Conservation (phyloP, 345 rosid genomes). For the Salix purpurea region DNA sequence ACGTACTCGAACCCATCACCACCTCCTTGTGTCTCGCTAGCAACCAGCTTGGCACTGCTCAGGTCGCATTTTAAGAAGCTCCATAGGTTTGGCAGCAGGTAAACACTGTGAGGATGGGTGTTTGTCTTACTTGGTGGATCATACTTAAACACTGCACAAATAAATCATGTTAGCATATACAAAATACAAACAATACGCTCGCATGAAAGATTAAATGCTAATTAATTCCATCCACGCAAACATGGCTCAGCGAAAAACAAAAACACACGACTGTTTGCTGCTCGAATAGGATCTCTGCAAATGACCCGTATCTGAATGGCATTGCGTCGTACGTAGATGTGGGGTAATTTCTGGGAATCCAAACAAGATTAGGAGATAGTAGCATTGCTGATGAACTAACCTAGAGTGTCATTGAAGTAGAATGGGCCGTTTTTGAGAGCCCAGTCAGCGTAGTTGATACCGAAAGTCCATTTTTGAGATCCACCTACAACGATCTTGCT, state of each 20-base stretch:
- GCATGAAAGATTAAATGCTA: neutral
- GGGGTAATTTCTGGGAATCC: too few relatives aligned
- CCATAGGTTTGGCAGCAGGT: conserved; percentile 41
- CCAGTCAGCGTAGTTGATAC: conserved; percentile 59
- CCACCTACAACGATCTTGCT: conserved; percentile 60
- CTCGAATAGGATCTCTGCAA: too few relatives aligned
- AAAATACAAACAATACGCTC: neutral
- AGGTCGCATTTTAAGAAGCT: conserved; percentile 54
- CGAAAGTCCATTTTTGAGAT: conserved; percentile 57
- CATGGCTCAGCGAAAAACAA: neutral
- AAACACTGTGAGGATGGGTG: conserved; percentile 57
- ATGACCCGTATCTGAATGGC: too few relatives aligned
- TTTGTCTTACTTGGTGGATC: conserved; percentile 45
- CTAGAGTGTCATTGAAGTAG: conserved; percentile 58
- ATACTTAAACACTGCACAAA: conserved; percentile 65
- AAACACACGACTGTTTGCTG: neutral
- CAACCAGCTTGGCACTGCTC: conserved; percentile 46
- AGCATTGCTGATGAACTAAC: conserved; percentile 20
- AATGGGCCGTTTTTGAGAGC: conserved; percentile 54
- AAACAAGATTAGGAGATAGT: too few relatives aligned
- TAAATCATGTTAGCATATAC: neutral
- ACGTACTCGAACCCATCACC: conserved; percentile 61
- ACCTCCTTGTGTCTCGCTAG: conserved; percentile 44
- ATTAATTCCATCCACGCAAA: neutral
- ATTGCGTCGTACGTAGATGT: too few relatives aligned